Evolutionary conservation across 305 asterid species (phyloP).

Genomic region (Fraxinus platypoda): DNA sequence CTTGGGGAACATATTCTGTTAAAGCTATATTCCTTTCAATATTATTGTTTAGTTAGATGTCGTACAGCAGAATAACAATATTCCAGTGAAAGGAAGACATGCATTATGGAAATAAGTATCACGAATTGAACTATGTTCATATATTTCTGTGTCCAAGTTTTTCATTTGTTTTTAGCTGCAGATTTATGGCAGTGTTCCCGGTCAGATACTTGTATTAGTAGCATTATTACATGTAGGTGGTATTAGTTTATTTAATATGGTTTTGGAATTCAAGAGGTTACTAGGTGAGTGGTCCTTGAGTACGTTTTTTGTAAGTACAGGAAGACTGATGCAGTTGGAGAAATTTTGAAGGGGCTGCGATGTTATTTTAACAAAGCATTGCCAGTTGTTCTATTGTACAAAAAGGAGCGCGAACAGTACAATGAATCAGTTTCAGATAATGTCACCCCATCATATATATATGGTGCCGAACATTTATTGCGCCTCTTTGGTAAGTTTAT

Average conservation of each 20-base stretch:
- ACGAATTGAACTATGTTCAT: background rate
- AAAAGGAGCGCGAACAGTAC: constrained; percentile 87
- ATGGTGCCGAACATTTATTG: constrained; percentile 94
- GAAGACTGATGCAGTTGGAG: constrained; percentile 67
- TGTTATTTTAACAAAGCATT: constrained; percentile 86
- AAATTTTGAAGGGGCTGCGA: constrained; percentile 78
- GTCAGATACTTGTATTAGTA: background rate
- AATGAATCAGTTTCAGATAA: constrained; percentile 55
- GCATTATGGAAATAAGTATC: background rate
- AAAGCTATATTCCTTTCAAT: background rate
- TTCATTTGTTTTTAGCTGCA: background rate
- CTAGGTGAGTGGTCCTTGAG: constrained; percentile 22
- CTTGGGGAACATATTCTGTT: background rate
- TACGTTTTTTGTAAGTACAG: constrained; percentile 41
- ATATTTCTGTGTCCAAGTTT: background rate
- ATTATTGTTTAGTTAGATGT: background rate
- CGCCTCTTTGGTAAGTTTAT: constrained; percentile 84
- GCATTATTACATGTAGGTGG: background rate
- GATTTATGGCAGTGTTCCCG: background rate
- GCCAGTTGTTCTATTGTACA: constrained; percentile 74
- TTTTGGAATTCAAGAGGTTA: background rate
- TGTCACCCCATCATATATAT: constrained; percentile 74
- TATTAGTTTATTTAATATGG: constrained; percentile 9
- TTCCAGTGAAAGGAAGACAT: background rate
- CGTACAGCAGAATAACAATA: background rate